Percentiles rank a stretch among this genome's conserved stretches.
phyloP scores from a whole-genome alignment of 2,329 filamentous ascomycete species.

The Geosmithia putterillii region DNA sequence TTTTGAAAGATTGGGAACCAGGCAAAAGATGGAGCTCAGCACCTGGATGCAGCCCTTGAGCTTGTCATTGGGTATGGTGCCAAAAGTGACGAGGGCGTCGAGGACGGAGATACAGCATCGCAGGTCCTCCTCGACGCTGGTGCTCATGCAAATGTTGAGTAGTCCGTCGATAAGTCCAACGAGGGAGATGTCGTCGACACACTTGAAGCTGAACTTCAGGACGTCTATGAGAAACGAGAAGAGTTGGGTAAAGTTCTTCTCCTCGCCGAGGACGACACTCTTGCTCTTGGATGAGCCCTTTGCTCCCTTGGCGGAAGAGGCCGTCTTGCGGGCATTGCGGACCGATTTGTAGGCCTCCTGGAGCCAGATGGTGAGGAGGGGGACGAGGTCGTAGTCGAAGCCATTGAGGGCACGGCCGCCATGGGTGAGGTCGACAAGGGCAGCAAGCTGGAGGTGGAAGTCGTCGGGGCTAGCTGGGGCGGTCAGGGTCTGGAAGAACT shows the following conservation, averaged over 20 bases:
- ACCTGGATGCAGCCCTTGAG: slow-evolving; percentile 57
- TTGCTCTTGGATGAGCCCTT: slow-evolving; percentile 22
- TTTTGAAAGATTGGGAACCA: slow-evolving; percentile 48
- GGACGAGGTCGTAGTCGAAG: slow-evolving; percentile 56
- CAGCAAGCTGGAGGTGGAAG: slow-evolving; percentile 53
- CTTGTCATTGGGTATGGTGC: slow-evolving; percentile 50
- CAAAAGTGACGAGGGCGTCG: slow-evolving; percentile 60
- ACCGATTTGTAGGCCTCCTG: slow-evolving; percentile 40
- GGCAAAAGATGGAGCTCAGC: slow-evolving; percentile 58
- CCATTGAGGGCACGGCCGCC: slow-evolving; percentile 50
- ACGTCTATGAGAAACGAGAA: slow-evolving; percentile 56
- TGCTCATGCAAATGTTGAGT: slow-evolving; percentile 56
- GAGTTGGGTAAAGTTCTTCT: slow-evolving; percentile 49
- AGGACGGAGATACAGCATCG: slow-evolving; percentile 55
- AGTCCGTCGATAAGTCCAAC: slow-evolving; percentile 48
- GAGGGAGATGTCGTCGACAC: slow-evolving; percentile 50
- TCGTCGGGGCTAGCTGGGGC: slow-evolving; percentile 45
- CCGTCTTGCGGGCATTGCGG: slow-evolving; percentile 36
- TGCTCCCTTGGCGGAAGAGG: slow-evolving; percentile 22
- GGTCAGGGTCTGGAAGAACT: slow-evolving; percentile 52
- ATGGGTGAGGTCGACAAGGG: slow-evolving; percentile 48
- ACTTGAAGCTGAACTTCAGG: slow-evolving; percentile 65
- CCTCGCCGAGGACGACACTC: slow-evolving; percentile 33
- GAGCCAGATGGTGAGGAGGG: slow-evolving; percentile 50
- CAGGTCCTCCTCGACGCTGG: slow-evolving; percentile 52